A percentile compares a stretch with the other conserved stretches of the same genome.
Conservation (phyloP, 73 alveolate species). For the Paramecium pentaurelia region DNA sequence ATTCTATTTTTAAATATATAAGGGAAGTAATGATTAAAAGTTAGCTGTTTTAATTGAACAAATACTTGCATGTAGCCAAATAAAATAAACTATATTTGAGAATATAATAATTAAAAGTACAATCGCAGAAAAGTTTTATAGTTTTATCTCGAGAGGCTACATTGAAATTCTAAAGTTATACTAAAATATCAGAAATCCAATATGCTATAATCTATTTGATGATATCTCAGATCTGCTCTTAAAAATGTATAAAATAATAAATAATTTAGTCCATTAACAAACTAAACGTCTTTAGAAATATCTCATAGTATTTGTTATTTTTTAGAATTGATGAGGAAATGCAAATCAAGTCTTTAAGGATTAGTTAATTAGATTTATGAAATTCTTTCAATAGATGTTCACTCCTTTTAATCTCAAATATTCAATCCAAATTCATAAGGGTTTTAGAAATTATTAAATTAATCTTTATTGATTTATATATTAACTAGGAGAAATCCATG, state of each 20-base stretch:
- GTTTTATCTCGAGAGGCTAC: neutral
- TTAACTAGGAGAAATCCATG: neutral
- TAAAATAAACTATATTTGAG: neutral
- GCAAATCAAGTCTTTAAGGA: neutral
- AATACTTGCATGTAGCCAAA: neutral
- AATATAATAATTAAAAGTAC: neutral
- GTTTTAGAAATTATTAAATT: neutral
- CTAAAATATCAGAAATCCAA: neutral
- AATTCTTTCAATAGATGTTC: neutral
- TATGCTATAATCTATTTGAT: neutral
- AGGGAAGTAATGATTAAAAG: neutral
- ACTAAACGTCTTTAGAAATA: neutral
- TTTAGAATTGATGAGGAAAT: neutral
- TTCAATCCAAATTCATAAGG: neutral
- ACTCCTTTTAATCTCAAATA: neutral
- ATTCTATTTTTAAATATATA: neutral
- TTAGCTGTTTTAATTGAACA: neutral
- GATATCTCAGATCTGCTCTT: neutral
- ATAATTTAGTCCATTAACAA: neutral
- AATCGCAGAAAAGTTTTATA: neutral
- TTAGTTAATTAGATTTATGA: neutral
- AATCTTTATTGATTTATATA: neutral
- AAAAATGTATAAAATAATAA: neutral
- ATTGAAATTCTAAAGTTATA: neutral
- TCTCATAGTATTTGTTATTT: neutral